Conservation (phyloP, 2,329 filamentous ascomycete genomes). For the Diaporthe humulicola region DNA sequence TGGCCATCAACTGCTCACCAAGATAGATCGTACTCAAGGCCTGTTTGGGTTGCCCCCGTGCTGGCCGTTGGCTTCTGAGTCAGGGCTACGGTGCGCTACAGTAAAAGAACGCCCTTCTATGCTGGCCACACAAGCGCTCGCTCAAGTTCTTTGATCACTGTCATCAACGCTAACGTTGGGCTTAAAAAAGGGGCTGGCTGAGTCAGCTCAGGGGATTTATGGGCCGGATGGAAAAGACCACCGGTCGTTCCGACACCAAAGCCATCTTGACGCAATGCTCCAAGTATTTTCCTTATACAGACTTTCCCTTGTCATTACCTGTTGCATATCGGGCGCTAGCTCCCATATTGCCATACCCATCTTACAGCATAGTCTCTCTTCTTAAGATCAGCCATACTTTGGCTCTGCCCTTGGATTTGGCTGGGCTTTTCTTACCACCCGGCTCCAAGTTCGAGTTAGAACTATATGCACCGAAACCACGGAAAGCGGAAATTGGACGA, state of each 20-base stretch:
- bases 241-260: slow-evolving; percentile 14
- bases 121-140: background rate
- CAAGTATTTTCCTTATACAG: background rate
- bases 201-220: slow-evolving; percentile 28
- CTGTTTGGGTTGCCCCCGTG: no score
- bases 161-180: background rate
- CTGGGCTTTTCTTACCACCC: background rate
- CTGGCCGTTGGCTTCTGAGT: background rate
- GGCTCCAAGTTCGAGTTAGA: background rate
- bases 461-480: slow-evolving; percentile 5
- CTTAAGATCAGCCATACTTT: background rate
- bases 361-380: no score
- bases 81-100: background rate
- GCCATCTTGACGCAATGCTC: background rate
- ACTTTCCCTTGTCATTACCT: background rate
- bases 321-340: background rate
- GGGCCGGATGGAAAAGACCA: slow-evolving; percentile 8
- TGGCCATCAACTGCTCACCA: background rate
- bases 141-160: background rate
- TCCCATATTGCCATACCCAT: background rate
- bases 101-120: background rate
- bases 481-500: slow-evolving; percentile 2
- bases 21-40: background rate
- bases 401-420: background rate
- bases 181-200: slow-evolving; percentile 24